Evolutionary conservation across 495 filamentous ascomycete genomes (phyloP), one percentile per base, ranked within the genome.

Genomic region (Lasiosphaeria hispida): DNA sequence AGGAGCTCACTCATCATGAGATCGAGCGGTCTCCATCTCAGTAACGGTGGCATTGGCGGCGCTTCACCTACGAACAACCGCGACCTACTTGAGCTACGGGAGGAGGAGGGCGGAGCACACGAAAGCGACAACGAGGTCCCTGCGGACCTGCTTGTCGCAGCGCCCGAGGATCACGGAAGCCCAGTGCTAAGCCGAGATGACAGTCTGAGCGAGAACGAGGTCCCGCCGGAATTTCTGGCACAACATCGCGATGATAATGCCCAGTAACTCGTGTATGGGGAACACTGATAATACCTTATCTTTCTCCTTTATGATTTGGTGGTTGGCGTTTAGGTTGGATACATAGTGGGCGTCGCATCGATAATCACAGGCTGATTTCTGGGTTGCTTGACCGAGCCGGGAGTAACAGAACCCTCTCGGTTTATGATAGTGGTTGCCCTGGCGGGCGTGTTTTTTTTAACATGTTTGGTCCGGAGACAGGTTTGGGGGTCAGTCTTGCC

Each of bases 1-100:
- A 44, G 43, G 33, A n/a, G 30, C 33, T 55, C 42, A 9, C 41
- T 17, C 10, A 2, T 47, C 23, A 48, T 17, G 41, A 35, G 14
- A 8, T 57, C 34, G 7, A 40, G 17, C 15, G 50, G 17, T 13
- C 49, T 13, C 23, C 15, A 42, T 1, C 42, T 13, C 4, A 62
- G 53, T 23, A 48, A 63, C 13, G 63, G 71, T 3, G 62, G 73
- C 48, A 66, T 65, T 42, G 66, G 70, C 7, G 72, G 71, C 23
- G 23, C 23, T 30, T 60, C 43, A 23, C 14, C 10, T 14, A 38
- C 34, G 13, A 68, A 68, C 23, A 34, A 50, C 14, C 42, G 42
- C 11, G 69, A 75, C 47, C 63, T 81, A n/a, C 61, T 80, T 48
- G 74, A 78, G 18, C 70, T 76, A 33, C 71, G 75, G 3, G 48